phyloP scores from a whole-genome alignment of 1,284 basidiomycete genomes.

The Cerioporus squamosus region DNA sequence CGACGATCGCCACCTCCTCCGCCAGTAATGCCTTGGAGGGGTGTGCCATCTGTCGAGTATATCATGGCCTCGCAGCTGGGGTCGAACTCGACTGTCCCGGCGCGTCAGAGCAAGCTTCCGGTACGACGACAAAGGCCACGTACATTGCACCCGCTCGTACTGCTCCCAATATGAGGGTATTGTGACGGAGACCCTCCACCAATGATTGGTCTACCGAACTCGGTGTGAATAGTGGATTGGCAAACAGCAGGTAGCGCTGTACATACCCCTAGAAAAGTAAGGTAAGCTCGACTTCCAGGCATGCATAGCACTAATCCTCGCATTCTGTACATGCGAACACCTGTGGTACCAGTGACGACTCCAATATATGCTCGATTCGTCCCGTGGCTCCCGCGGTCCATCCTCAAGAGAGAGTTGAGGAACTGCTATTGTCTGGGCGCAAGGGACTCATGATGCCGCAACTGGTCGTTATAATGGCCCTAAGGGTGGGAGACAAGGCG shows the following conservation, averaged over 20 bases:
- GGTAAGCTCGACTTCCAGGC: neutral
- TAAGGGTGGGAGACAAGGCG: too few species aligned
- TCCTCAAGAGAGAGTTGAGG: too few species aligned
- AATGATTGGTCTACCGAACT: slow-evolving; percentile 79
- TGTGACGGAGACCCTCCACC: slow-evolving; percentile 88
- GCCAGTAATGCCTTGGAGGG: slow-evolving; percentile 81
- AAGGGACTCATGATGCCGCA: too few species aligned
- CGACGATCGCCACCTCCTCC: slow-evolving; percentile 85
- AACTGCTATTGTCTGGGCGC: too few species aligned
- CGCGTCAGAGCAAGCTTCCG: neutral
- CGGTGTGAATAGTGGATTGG: neutral
- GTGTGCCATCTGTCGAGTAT: slow-evolving; percentile 59
- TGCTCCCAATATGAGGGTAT: slow-evolving; percentile 81
- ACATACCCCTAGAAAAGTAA: slow-evolving; percentile 6
- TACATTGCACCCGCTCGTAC: slow-evolving; percentile 89
- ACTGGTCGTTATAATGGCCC: too few species aligned
- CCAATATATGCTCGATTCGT: too few species aligned
- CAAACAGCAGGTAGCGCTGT: neutral
- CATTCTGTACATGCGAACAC: too few species aligned
- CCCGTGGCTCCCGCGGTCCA: too few species aligned
- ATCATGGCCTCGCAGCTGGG: slow-evolving; percentile 95
- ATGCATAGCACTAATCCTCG: too few species aligned
- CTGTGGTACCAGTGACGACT: too few species aligned
- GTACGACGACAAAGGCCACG: slow-evolving; percentile 24
- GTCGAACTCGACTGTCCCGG: slow-evolving; percentile 84